phyloP scores from a whole-genome alignment of 2,329 filamentous ascomycete genomes.

The Anthostomella pinea region DNA sequence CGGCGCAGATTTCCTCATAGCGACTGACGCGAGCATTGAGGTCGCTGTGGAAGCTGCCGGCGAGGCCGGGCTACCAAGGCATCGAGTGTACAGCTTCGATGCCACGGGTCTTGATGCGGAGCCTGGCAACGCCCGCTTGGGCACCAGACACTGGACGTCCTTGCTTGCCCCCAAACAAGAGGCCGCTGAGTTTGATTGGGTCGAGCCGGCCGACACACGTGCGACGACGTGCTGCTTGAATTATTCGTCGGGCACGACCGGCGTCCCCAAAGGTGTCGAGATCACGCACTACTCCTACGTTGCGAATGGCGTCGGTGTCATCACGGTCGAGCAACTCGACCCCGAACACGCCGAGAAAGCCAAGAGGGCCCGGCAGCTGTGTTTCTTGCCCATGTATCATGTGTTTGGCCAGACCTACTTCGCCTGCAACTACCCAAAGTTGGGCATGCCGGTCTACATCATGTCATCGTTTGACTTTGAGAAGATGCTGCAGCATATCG shows the following conservation, averaged over 20 bases:
- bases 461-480: conserved; percentile 77
- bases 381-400: conserved; percentile 76
- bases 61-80: conserved; percentile 50
- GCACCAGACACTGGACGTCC: conserved; percentile 27
- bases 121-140: conserved; percentile 23
- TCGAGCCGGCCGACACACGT: conserved; percentile 49
- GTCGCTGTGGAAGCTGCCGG: conserved; percentile 65
- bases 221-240: conserved; percentile 66
- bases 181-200: conserved; percentile 62
- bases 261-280: conserved; percentile 79
- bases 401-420: conserved; percentile 71
- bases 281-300: conserved; percentile 77
- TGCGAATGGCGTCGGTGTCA: conserved; percentile 63
- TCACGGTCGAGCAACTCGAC: conserved; percentile 44
- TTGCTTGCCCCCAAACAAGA: conserved; percentile 31
- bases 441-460: conserved; percentile 67
- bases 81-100: conserved; percentile 65
- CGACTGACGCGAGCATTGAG: conserved; percentile 57
- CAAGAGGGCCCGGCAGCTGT: conserved; percentile 46
- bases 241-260: conserved; percentile 77
- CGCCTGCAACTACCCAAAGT: conserved; percentile 55
- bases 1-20: conserved; percentile 64
- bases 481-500: conserved; percentile 65
- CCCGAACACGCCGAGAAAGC: conserved; percentile 45
- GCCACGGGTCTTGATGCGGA: conserved; percentile 39